These are phyloP conservation scores for Mycena galericulata DNA, from an alignment of 768 basidiomycete genomes.

Conservation along the genomic window DNA sequence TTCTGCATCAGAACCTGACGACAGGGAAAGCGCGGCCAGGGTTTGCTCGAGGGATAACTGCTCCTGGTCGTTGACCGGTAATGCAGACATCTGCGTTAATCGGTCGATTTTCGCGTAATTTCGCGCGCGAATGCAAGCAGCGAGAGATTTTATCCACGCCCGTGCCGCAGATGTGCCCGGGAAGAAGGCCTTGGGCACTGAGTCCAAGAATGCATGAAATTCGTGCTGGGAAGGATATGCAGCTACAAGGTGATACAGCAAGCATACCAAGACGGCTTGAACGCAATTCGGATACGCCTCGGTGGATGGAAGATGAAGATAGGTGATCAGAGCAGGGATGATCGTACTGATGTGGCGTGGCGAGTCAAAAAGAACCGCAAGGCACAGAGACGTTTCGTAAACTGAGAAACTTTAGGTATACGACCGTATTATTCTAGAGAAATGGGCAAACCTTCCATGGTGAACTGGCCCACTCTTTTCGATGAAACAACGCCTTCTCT, in stretches of 20 bases:
- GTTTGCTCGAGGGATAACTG: neutral
- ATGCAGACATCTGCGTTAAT: slow-evolving; percentile 47
- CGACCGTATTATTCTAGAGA: neutral
- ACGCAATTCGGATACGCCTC: slow-evolving; percentile 40
- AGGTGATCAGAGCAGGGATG: slow-evolving; percentile 68
- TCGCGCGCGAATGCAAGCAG: slow-evolving; percentile 61
- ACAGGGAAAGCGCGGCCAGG: neutral
- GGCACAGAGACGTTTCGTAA: slow-evolving; percentile 79
- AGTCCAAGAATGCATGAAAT: slow-evolving; percentile 60
- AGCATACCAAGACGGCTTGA: slow-evolving; percentile 57
- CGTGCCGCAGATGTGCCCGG: slow-evolving; percentile 48
- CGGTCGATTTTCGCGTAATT: slow-evolving; percentile 67
- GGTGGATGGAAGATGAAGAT: slow-evolving; percentile 52
- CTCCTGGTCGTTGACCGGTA: slow-evolving; percentile 26
- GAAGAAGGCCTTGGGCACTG: slow-evolving; percentile 56
- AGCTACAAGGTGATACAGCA: slow-evolving; percentile 68
- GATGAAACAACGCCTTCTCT: slow-evolving; percentile 79
- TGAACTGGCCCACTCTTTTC: slow-evolving; percentile 68
- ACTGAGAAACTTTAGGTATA: slow-evolving; percentile 52
- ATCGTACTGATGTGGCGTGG: slow-evolving; percentile 72
- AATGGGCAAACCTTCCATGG: slow-evolving; percentile 69
- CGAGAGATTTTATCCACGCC: slow-evolving; percentile 66
- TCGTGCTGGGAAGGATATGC: slow-evolving; percentile 74
- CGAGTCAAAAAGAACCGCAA: slow-evolving; percentile 72
- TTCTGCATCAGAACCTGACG: slow-evolving; percentile 26